Base-by-base conservation (phyloP, 495 filamentous ascomycete genomes). In the Penicillium samsonianum region DNA sequence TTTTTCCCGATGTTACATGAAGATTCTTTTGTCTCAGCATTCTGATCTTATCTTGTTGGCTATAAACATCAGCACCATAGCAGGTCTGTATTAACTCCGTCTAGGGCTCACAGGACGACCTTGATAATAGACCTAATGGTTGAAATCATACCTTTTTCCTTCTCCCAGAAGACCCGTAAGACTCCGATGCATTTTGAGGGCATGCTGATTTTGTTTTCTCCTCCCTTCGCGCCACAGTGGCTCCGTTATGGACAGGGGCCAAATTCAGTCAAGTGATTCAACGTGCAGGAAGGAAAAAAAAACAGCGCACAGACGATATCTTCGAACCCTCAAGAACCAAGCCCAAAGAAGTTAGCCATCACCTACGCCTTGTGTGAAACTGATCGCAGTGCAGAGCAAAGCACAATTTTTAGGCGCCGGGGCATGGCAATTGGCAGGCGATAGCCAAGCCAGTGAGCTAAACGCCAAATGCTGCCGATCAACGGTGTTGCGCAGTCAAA, bases 391-490 rank as follows among this genome's bases (percentile, higher is more conserved):
- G 57, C 57, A 57, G 54, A 54, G 26, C 53, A 26, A 57, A 41
- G 58, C 53, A 62, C 45, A 40, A 33, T 52, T 56, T 48, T 63
- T 63, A 65, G 62, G 64, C 67, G 62, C 64, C 58, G 40, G 47
- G 20, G 31, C 46, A 61, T 54, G 56, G 35, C 42, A 59, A 63
- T 63, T 65, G 60, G 62, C 49, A 50, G 57, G 25, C 58, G 51
- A 44, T 50, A 49, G 58, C 55, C 47, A 60, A 51, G 50, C 50
- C 41, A 23, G 41, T 6, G 49, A 28, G 38, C 43, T 62, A 62
- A 54, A 68, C 64, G 66, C 66, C 64, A 59, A 46, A 42, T 47
- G 4, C 33, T 57, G 58, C 44, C 57, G 63, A 60, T 62, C 59
- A 43, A 28, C 41, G 14, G 28, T 54, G 49, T 52, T 60, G 60